These are phyloP conservation scores for Cladosporium austrohemisphaericum DNA, from an alignment of 2,329 filamentous ascomycete species.

Conservation along the genomic window DNA sequence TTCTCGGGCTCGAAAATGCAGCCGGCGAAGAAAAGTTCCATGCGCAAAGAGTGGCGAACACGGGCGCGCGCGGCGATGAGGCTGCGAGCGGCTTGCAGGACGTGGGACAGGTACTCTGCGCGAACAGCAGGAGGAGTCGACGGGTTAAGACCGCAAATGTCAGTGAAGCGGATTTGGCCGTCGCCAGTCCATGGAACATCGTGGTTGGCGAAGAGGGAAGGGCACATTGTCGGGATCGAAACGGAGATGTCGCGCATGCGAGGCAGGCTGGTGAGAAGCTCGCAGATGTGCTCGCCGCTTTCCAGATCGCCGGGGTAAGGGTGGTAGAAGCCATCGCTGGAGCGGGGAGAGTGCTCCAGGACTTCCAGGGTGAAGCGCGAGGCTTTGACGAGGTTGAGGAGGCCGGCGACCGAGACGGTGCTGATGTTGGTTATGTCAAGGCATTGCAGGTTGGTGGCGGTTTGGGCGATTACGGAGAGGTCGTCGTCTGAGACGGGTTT, in stretches of 20 bases:
- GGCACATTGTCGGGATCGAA: conserved; percentile 47
- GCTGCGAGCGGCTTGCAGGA: conserved; percentile 40
- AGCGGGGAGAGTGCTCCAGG: conserved; percentile 52
- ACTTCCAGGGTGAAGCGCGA: conserved; percentile 47
- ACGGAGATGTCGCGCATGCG: conserved; percentile 48
- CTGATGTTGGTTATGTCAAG: conserved; percentile 53
- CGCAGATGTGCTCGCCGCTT: conserved; percentile 46
- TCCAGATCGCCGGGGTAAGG: conserved; percentile 44
- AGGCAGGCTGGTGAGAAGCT: conserved; percentile 45
- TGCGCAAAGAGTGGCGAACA: conserved; percentile 38
- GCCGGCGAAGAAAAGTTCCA: conserved; percentile 51
- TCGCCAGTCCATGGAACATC: conserved; percentile 46
- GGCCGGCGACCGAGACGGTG: conserved; percentile 50
- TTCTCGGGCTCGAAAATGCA: conserved; percentile 50
- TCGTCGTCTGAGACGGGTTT: conserved; percentile 51
- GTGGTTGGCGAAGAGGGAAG: conserved; percentile 44
- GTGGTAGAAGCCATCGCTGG: conserved; percentile 50
- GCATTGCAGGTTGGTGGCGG: conserved; percentile 49
- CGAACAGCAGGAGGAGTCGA: conserved; percentile 33
- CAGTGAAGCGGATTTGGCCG: conserved; percentile 48
- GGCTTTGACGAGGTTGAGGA: conserved; percentile 51
- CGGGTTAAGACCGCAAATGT: conserved; percentile 42
- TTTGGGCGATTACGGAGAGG: conserved; percentile 48
- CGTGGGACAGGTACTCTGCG: conserved; percentile 35
- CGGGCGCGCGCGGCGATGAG: conserved; percentile 39